Percentiles rank a stretch among this genome's conserved stretches.
Evolutionary conservation across 495 filamentous ascomycete species (phyloP).

Genomic region (Entonaema liquescens): DNA sequence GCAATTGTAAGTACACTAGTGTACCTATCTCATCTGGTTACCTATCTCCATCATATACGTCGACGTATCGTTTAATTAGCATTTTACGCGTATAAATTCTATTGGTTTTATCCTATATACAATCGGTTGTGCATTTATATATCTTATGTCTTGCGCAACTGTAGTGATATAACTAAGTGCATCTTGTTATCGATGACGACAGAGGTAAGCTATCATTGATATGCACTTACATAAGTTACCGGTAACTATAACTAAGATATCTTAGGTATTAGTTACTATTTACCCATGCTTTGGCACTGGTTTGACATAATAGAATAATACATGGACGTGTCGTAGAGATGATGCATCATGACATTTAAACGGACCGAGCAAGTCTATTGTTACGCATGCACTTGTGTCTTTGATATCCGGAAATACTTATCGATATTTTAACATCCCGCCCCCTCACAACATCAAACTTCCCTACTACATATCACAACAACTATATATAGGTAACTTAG

Average conservation of each 20-base stretch:
- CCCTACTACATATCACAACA: background rate
- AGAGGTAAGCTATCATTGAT: background rate
- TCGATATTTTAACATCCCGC: background rate
- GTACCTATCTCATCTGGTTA: background rate
- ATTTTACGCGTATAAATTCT: background rate
- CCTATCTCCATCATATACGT: too few relatives aligned
- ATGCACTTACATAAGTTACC: too few relatives aligned
- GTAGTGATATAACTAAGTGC: background rate
- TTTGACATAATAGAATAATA: background rate
- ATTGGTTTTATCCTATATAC: background rate
- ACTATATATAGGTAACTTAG: background rate
- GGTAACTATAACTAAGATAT: too few relatives aligned
- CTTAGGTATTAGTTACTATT: background rate
- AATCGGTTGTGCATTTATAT: background rate
- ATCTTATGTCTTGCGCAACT: background rate
- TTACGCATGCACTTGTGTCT: background rate
- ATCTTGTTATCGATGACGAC: slow-evolving; percentile 25
- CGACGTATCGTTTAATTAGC: too few relatives aligned
- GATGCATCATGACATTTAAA: background rate
- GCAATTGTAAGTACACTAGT: background rate
- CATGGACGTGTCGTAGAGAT: background rate
- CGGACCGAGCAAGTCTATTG: background rate
- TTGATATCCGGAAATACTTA: background rate
- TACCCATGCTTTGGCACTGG: background rate
- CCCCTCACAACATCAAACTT: background rate